Evolutionary conservation across 2,329 filamentous ascomycete species (phyloP), one percentile per base, ranked within the genome.

Genomic region (Lachnellula occidentalis): DNA sequence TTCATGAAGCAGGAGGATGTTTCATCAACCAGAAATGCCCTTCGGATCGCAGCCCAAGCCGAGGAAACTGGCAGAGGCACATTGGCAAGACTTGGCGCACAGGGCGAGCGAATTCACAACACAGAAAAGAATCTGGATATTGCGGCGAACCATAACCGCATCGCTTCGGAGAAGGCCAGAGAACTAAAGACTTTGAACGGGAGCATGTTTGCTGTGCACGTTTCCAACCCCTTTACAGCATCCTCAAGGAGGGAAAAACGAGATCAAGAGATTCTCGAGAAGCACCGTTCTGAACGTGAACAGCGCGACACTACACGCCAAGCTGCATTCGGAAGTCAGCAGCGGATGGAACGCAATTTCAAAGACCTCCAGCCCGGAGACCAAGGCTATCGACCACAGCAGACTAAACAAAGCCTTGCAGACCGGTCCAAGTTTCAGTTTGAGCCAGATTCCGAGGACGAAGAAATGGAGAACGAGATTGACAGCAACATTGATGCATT

Each of bases 131-230:
- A 92, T 65, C 78, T 96, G 54, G 90, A 96, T 64, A 77, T 89
- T 60, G 87, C 90, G 4, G 74, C 81, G n/a, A 86, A 86, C 59
- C 85, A 91, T 68, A 89, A 88, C 64, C 82, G 83, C 55, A 75
- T 88, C 56, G 88, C 89, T 0, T 85, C 91, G 63, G 89, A 92
- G 61, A 88, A 89, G 64, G 87, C 90, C 1, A 82, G 84, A 47
- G 90, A 96, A 67, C 76, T 96, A 37, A 92, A 92, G 74, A 89
- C 82, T 1, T 76, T 95, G 48, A 95, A 96, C 72, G 79, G 87
- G 59, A 91, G 86, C 74, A 95, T 96, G 90, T 96, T 96, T 67
- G 88, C 89, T 5, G 81, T 92, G 21, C 87, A 91, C 66, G 85
- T 92, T 24, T 77, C 78, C 51, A 90, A 90, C 64, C 87, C 87